A percentile compares a stretch with the other conserved stretches of the same genome.
Evolutionary conservation across 371 early-diverging fungal species (phyloP).

Genomic region (Blakeslea trispora): DNA sequence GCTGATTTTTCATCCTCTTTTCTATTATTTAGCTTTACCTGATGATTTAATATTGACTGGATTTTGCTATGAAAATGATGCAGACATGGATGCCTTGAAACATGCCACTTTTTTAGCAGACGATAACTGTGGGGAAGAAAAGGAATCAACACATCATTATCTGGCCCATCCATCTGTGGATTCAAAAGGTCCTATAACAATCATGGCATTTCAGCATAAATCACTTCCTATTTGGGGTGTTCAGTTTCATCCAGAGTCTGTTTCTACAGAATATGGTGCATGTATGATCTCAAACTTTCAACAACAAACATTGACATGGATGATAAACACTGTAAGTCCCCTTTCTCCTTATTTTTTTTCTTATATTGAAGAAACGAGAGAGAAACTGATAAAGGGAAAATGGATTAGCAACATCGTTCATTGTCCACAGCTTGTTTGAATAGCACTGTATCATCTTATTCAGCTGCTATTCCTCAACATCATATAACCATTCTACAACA

Average conservation of each 20-base stretch:
- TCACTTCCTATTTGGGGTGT: slow-evolving; percentile 83
- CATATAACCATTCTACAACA: too few relatives aligned
- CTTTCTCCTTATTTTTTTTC: not conserved
- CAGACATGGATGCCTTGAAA: slow-evolving; percentile 41
- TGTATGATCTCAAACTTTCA: slow-evolving; percentile 77
- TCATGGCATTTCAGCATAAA: slow-evolving; percentile 86
- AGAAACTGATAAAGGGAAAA: not conserved
- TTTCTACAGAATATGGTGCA: slow-evolving; percentile 80
- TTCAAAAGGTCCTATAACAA: slow-evolving; percentile 28
- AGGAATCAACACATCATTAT: slow-evolving; percentile 23
- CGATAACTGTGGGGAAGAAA: slow-evolving; percentile 4
- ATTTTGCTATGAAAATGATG: slow-evolving; percentile 55
- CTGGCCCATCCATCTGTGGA: not conserved
- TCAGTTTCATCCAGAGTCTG: slow-evolving; percentile 97
- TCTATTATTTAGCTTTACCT: slow-evolving; percentile 55
- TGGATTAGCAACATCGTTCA: slow-evolving; percentile 11
- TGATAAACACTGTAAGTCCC: slow-evolving; percentile 22
- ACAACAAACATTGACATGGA: slow-evolving; percentile 49
- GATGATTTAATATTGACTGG: slow-evolving; percentile 55
- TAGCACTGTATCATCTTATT: slow-evolving; percentile 7
- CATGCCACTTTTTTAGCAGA: slow-evolving; percentile 38
- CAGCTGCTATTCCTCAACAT: slow-evolving; percentile 19
- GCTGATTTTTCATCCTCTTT: not conserved
- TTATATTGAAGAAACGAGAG: too few relatives aligned
- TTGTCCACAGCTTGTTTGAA: not conserved